Evolutionary conservation across 2,329 filamentous ascomycete species (phyloP).

Genomic region (Plenodomus biglobosus): DNA sequence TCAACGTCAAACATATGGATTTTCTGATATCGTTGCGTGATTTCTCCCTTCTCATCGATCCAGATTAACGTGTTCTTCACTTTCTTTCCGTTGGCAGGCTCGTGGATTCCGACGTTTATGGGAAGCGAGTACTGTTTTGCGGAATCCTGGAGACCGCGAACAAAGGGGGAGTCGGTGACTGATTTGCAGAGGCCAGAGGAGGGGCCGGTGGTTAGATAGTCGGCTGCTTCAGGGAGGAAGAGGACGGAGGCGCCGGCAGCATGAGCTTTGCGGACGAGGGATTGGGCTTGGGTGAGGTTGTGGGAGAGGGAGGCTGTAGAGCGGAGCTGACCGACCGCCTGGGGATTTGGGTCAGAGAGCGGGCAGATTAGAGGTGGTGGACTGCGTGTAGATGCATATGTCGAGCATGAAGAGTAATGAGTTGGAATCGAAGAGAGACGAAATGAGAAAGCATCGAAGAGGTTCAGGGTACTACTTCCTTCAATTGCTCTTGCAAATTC

Average conservation of each 20-base stretch:
- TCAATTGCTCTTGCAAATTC: too few relatives aligned
- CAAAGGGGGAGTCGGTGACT: slow-evolving; percentile 68
- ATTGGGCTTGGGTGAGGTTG: slow-evolving; percentile 78
- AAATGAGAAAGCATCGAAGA: neutral
- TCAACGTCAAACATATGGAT: slow-evolving; percentile 83
- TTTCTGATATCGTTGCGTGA: slow-evolving; percentile 76
- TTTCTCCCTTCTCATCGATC: slow-evolving; percentile 63
- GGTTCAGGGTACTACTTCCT: too few relatives aligned
- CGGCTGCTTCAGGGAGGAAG: slow-evolving; percentile 91
- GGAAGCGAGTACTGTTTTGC: slow-evolving; percentile 66
- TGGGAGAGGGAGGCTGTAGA: slow-evolving; percentile 75
- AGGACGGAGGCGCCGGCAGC: slow-evolving; percentile 77
- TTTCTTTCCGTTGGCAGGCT: slow-evolving; percentile 49
- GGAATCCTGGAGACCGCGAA: slow-evolving; percentile 70
- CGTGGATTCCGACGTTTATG: slow-evolving; percentile 85
- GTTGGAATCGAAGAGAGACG: too few relatives aligned
- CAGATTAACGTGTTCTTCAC: slow-evolving; percentile 68
- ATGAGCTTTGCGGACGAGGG: slow-evolving; percentile 71
- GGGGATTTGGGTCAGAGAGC: slow-evolving; percentile 1
- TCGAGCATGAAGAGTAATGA: too few relatives aligned
- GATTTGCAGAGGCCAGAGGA: slow-evolving; percentile 71
- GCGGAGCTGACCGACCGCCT: slow-evolving; percentile 90
- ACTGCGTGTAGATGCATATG: too few relatives aligned
- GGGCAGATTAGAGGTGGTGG: neutral
- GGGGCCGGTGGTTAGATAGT: slow-evolving; percentile 76